Percentiles rank a stretch among this genome's conserved stretches.
Conservation (phyloP, 1,284 basidiomycete species). For the Ganoderma sinense region DNA sequence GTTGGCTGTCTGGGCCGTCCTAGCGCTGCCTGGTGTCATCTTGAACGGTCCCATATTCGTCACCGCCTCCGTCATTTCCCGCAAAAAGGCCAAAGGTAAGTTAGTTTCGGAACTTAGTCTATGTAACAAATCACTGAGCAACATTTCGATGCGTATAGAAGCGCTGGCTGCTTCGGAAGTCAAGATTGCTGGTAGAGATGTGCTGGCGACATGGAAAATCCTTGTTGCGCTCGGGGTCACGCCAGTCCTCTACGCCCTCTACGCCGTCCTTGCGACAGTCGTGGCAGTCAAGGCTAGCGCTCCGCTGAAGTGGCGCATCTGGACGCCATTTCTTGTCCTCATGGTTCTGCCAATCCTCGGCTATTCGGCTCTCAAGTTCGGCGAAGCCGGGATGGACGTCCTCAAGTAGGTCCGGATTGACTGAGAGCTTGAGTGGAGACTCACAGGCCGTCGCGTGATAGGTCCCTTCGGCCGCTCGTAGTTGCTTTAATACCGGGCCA, state of each 20-base stretch:
- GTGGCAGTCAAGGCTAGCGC: conserved; percentile 77
- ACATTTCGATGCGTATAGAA: conserved; percentile 58
- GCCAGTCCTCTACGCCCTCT: conserved; percentile 88
- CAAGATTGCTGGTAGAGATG: conserved; percentile 95
- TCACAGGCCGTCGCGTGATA: conserved; percentile 41
- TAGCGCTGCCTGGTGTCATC: conserved; percentile 95
- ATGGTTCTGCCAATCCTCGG: conserved; percentile 88
- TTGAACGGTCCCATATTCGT: conserved; percentile 97
- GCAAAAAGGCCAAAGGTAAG: conserved; percentile 90
- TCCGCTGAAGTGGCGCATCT: conserved; percentile 71
- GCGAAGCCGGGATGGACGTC: conserved; percentile 98
- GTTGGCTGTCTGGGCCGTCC: conserved; percentile 83
- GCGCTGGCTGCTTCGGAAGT: conserved; percentile 96
- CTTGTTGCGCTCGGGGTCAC: conserved; percentile 93
- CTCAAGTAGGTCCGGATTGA: conserved; percentile 81
- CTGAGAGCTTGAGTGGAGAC: conserved; percentile 25
- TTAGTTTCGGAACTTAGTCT: conserved; percentile 16
- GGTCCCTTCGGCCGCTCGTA: conserved; percentile 91
- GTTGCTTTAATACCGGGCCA: conserved; percentile 93
- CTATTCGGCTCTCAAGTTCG: conserved; percentile 96
- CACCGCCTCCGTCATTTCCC: conserved; percentile 88
- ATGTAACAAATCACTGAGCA: neutral
- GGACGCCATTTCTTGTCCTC: conserved; percentile 85
- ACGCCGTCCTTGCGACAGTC: conserved; percentile 83
- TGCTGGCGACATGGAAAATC: conserved; percentile 98